Conservation (phyloP, 2,329 filamentous ascomycete genomes). For the Bipolaris zeicola region DNA sequence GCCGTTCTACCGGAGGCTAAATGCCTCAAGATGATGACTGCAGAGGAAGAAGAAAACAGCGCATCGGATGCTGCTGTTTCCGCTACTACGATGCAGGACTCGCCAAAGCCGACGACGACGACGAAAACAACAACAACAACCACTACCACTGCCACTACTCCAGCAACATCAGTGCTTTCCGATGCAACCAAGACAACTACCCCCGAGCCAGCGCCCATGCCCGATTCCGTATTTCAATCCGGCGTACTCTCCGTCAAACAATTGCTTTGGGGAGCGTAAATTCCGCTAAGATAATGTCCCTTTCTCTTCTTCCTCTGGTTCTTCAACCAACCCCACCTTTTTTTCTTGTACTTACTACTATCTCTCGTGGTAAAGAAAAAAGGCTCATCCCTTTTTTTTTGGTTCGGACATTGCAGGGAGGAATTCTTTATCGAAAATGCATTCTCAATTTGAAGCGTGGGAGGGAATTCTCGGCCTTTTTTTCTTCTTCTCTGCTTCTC, state of each 20-base stretch:
- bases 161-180: not conserved
- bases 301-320: not conserved
- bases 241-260: conserved; percentile 11
- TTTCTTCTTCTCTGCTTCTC: too few relatives aligned
- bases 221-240: conserved; percentile 13
- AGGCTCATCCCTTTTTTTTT: too few relatives aligned
- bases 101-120: not conserved
- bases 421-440: too few relatives aligned
- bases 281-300: not conserved
- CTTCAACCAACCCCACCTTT: not conserved
- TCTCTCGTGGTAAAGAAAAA: not conserved
- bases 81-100: not conserved
- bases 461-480: too few relatives aligned
- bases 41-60: not conserved
- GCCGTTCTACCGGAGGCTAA: not conserved
- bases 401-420: too few relatives aligned
- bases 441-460: too few relatives aligned
- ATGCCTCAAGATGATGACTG: not conserved
- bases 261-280: conserved; percentile 11
- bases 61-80: not conserved
- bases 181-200: not conserved
- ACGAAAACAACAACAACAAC: not conserved
- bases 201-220: not conserved
- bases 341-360: not conserved
- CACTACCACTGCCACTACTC: not conserved